Base-by-base conservation (phyloP, 768 basidiomycete genomes). In the Xerocomellus intermedius region DNA sequence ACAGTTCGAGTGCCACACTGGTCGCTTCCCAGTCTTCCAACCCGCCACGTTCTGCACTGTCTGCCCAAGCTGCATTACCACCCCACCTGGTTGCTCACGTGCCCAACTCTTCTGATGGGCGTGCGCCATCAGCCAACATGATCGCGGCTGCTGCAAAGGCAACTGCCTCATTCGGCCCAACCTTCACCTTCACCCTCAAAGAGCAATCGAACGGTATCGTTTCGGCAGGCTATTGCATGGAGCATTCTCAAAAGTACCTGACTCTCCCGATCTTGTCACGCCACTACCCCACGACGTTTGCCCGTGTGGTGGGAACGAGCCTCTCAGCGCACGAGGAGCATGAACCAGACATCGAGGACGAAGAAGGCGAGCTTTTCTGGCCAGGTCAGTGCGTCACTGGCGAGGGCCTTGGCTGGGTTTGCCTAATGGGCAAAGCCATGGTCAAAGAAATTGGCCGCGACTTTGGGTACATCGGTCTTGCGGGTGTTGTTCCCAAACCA, bases 321-420 rank as follows among this genome's bases (percentile, higher is more conserved):
- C 72, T 89, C 48, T 73, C 77, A 0, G 75, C 80, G 0, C 77
- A 77, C 16, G 89, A 92, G 59, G 89, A 92, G 68, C 79, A 86
- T 52, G 88, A 91, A 57, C 86, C 87, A 12, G 89, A 91, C 59
- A 82, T 91, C 50, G 89, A 91, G 67, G 90, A 92, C 61, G 87
- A 90, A 59, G 89, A 90, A 67, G 87, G 89, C 59, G 90, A 91
- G 64, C 75, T 92, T n/a, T 89, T 83, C 65, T 91, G 89, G 90
- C 90, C 89, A 0, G 84, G 84, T 41, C 85, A 89, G 63, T 77
- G 81, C 35, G 75, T 84, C 54, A 86, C 80, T 30, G 88, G 87
- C 41, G 86, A 89, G 68, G 90, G 90, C 46, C 77, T 92, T 30
- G 90, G 86, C 21, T 92, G 90, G 90, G 83, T 91, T n/a, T 91